Conservation (phyloP, 2,329 filamentous ascomycete genomes). For the Chaetomium sp. region DNA sequence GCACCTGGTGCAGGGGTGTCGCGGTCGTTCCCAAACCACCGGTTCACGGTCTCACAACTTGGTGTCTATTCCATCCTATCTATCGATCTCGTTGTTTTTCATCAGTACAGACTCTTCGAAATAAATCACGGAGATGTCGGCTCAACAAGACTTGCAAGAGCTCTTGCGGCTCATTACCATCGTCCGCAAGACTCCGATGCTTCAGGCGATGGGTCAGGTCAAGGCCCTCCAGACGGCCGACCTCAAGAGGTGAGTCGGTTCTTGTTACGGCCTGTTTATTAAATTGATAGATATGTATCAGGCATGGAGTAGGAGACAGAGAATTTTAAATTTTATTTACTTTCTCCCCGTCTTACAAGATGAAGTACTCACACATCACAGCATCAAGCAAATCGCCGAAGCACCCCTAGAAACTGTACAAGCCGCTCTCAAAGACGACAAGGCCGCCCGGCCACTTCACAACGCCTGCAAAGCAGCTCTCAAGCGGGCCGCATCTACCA, state of each 20-base stretch:
- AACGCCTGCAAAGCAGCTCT: conserved; percentile 48
- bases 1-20: not conserved
- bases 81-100: no score
- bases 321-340: not conserved
- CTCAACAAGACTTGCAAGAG: conserved; percentile 54
- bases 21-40: not conserved
- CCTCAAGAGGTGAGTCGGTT: conserved; percentile 45
- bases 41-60: not conserved
- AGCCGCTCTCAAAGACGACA: conserved; percentile 41
- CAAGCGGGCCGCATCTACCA: conserved; percentile 29
- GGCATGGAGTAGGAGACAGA: not conserved
- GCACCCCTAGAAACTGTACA: conserved; percentile 40
- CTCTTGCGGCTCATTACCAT: conserved; percentile 53
- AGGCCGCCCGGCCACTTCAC: conserved; percentile 45
- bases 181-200: conserved; percentile 50
- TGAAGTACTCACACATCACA: conserved; percentile 24
- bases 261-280: no score
- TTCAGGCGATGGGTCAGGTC: conserved; percentile 53
- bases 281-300: no score
- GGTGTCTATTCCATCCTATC: not conserved
- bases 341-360: not conserved
- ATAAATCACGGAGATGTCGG: conserved; percentile 37
- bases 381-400: conserved; percentile 50
- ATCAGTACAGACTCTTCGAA: no score
- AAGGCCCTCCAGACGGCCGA: conserved; percentile 50